These are phyloP conservation scores for Panellus pusillus DNA, from an alignment of 768 basidiomycete species.

Conservation along the genomic window DNA sequence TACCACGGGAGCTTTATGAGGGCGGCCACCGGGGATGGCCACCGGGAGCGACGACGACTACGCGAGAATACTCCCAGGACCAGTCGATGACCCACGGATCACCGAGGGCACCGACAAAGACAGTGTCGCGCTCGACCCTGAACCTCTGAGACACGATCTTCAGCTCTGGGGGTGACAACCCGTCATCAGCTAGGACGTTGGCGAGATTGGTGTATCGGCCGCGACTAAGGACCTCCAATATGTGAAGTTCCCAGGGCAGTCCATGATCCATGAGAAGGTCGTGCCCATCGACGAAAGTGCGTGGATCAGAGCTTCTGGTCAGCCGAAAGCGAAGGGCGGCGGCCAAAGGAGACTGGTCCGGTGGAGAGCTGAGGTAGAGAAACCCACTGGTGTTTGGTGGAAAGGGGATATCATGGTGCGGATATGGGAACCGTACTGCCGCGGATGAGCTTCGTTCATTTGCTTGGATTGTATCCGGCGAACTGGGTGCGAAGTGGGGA, in stretches of 20 bases:
- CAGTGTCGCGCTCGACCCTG: slow-evolving; percentile 9
- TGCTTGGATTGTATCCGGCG: neutral
- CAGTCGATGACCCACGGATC: slow-evolving; percentile 7
- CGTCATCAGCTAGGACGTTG: slow-evolving; percentile 5
- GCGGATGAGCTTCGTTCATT: neutral
- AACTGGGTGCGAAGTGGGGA: neutral
- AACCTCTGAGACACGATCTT: neutral
- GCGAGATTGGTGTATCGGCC: neutral
- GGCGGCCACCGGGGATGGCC: neutral
- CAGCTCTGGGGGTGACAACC: slow-evolving; percentile 7
- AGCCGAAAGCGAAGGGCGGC: neutral
- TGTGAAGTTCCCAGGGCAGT: slow-evolving; percentile 14
- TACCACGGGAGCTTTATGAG: slow-evolving; percentile 15
- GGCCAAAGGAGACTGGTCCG: neutral
- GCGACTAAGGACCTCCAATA: neutral
- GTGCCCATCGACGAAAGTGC: slow-evolving; percentile 4
- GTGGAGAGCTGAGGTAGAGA: slow-evolving; percentile 14
- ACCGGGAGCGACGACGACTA: neutral
- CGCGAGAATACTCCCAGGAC: slow-evolving; percentile 5
- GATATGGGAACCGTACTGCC: slow-evolving; percentile 9
- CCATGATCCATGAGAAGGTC: slow-evolving; percentile 16
- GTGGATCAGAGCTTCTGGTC: too few relatives aligned
- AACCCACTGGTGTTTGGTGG: slow-evolving; percentile 5
- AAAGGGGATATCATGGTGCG: neutral
- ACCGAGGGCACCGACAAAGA: slow-evolving; percentile 9